phyloP scores from a whole-genome alignment of 176 grass and related monocot genomes.

The Bromus sterilis region DNA sequence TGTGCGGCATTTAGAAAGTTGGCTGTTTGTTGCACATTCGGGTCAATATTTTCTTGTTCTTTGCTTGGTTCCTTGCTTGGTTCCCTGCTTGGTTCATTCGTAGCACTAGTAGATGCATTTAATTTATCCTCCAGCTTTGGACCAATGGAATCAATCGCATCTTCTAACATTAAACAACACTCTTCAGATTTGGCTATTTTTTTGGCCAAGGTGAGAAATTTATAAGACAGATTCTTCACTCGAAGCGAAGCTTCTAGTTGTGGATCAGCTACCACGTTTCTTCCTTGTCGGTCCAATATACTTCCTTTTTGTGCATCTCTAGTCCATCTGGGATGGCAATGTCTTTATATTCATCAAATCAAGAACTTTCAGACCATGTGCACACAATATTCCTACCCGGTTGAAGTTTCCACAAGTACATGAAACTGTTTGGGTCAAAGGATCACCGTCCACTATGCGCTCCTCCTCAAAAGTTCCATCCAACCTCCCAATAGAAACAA shows the following conservation, averaged over 20 bases:
- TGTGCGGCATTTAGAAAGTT: not conserved
- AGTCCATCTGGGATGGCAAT: constrained; percentile 28
- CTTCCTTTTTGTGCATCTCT: constrained; percentile 14
- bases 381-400: constrained; percentile 16
- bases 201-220: not conserved
- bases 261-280: not conserved
- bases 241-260: not conserved
- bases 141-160: not conserved
- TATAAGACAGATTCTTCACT: not conserved
- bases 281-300: not conserved
- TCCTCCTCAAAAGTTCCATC: not conserved
- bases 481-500: constrained; percentile 14
- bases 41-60: not conserved
- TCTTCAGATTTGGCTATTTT: not conserved
- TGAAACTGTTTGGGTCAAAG: constrained; percentile 5
- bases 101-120: not conserved
- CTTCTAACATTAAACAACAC: not conserved
- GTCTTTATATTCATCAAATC: constrained; percentile 38
- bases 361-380: constrained; percentile 26
- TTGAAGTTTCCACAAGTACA: constrained; percentile 29
- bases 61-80: not conserved
- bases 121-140: not conserved
- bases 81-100: not conserved
- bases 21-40: not conserved
- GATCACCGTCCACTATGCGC: constrained; percentile 23